Conservation (phyloP, 106 monocot genomes). For the Platanthera guangdongensis region DNA sequence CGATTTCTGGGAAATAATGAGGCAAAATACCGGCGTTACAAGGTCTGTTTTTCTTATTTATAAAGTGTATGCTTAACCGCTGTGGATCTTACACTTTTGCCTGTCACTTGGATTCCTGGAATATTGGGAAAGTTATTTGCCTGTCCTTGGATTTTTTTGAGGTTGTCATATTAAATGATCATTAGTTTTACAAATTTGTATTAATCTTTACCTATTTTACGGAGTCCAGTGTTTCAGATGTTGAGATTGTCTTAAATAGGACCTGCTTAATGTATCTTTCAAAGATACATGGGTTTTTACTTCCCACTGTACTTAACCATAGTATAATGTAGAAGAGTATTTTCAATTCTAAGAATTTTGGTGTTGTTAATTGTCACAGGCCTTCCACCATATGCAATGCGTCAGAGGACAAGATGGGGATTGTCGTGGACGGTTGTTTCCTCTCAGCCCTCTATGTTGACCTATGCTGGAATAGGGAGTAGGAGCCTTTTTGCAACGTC, state of each 20-base stretch:
- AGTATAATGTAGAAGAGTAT: background rate
- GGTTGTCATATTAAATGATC: background rate
- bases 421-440: too few species aligned
- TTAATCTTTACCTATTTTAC: background rate
- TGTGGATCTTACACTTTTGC: background rate
- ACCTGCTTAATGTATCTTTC: background rate
- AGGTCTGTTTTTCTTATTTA: slow-evolving; percentile 39
- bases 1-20: slow-evolving; percentile 92
- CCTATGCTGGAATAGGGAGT: too few species aligned
- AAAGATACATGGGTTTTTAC: background rate
- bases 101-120: background rate
- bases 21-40: slow-evolving; percentile 79
- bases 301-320: background rate
- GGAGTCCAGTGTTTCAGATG: background rate
- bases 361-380: background rate
- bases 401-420: too few species aligned
- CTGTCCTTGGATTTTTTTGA: background rate
- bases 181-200: background rate
- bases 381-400: too few species aligned
- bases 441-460: too few species aligned
- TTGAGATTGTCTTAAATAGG: background rate
- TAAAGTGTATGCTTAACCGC: background rate
- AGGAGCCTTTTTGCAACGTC: too few species aligned
- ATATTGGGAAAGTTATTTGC: background rate
- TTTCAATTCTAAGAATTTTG: background rate